A percentile compares a stretch with the other conserved stretches of the same genome.
phyloP scores from a whole-genome alignment of 2,329 filamentous ascomycete species.

The Alternaria ventricosa region DNA sequence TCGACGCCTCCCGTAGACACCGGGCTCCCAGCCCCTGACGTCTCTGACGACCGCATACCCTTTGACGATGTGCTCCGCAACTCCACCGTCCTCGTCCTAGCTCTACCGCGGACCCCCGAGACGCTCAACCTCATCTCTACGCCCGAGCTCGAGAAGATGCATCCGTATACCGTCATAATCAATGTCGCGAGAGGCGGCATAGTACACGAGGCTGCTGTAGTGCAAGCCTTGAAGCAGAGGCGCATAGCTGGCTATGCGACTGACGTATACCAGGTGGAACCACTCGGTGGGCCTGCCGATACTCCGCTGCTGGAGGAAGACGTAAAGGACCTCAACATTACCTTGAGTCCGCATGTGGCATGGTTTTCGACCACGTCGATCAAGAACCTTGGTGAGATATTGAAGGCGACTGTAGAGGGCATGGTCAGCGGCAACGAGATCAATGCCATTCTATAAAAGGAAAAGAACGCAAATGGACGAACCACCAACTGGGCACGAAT shows the following conservation, averaged over 20 bases:
- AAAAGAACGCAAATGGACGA: not conserved
- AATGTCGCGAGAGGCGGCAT: conserved; percentile 61
- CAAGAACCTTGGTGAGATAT: conserved; percentile 53
- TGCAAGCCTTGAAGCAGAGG: conserved; percentile 53
- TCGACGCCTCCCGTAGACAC: conserved; percentile 9
- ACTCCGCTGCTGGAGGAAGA: conserved; percentile 55
- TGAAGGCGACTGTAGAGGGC: conserved; percentile 57
- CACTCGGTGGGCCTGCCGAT: conserved; percentile 50
- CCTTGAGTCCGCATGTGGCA: conserved; percentile 61
- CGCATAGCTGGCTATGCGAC: conserved; percentile 58
- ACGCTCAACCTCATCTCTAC: conserved; percentile 44
- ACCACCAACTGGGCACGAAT: not conserved
- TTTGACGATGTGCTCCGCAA: conserved; percentile 48
- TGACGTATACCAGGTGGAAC: conserved; percentile 60
- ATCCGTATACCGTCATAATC: conserved; percentile 53
- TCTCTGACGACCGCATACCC: conserved; percentile 36
- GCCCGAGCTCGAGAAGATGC: conserved; percentile 55
- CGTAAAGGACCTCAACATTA: conserved; percentile 56
- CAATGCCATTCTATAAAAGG: conserved; percentile 43
- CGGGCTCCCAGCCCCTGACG: conserved; percentile 7
- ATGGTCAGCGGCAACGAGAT: conserved; percentile 51
- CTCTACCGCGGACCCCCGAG: conserved; percentile 40
- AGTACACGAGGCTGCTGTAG: conserved; percentile 58
- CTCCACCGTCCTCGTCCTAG: conserved; percentile 49
- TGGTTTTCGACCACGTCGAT: conserved; percentile 60